phyloP scores from a whole-genome alignment of 2,329 filamentous ascomycete species.

The Aspergillus sp. region DNA sequence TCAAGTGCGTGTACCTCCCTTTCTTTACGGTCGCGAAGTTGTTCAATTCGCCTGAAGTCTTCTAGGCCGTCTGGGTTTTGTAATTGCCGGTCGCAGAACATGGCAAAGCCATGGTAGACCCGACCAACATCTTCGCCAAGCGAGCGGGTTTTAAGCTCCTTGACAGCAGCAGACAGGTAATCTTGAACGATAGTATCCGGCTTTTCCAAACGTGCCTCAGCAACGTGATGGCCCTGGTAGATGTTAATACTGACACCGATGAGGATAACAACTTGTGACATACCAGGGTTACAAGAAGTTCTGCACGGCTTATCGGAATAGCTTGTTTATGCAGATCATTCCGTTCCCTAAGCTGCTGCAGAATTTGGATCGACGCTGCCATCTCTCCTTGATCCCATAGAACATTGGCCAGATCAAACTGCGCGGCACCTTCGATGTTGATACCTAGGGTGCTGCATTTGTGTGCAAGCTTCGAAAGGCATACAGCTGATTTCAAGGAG shows the following conservation, averaged over 20 bases:
- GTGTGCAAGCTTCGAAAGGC: slow-evolving; percentile 74
- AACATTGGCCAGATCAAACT: slow-evolving; percentile 82
- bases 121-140: slow-evolving; percentile 75
- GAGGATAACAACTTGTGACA: slow-evolving; percentile 20
- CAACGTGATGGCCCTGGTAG: slow-evolving; percentile 74
- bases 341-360: slow-evolving; percentile 70
- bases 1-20: slow-evolving; percentile 77
- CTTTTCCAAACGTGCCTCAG: slow-evolving; percentile 85
- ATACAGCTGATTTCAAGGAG: slow-evolving; percentile 80
- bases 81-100: slow-evolving; percentile 92
- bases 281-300: slow-evolving; percentile 79
- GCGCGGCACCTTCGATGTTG: slow-evolving; percentile 72
- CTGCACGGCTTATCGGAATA: slow-evolving; percentile 71
- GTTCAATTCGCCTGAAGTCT: slow-evolving; percentile 78
- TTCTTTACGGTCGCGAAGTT: slow-evolving; percentile 75
- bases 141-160: slow-evolving; percentile 69
- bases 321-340: slow-evolving; percentile 67
- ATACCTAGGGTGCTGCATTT: slow-evolving; percentile 71
- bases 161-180: slow-evolving; percentile 81
- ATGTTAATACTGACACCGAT: slow-evolving; percentile 8
- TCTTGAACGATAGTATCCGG: slow-evolving; percentile 85
- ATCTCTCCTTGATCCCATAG: slow-evolving; percentile 94
- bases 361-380: slow-evolving; percentile 82
- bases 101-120: slow-evolving; percentile 92
- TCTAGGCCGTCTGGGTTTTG: slow-evolving; percentile 82